A percentile compares a stretch with the other conserved stretches of the same genome.
These are phyloP conservation scores for Cordyceps fumosorosea DNA, from an alignment of 2,329 filamentous ascomycete species.

Conservation along the genomic window DNA sequence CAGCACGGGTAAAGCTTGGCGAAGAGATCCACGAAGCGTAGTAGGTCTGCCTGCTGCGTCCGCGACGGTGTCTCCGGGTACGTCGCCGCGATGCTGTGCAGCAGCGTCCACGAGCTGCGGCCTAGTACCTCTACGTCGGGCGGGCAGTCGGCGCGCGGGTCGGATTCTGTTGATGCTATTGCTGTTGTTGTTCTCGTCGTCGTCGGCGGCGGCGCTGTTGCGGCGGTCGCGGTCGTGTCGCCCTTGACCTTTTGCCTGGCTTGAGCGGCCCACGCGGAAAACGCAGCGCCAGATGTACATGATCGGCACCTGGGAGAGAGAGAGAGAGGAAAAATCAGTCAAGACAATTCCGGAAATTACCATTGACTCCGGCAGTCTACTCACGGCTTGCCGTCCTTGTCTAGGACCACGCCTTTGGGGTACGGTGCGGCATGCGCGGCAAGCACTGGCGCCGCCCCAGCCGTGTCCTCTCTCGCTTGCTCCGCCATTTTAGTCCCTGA, in stretches of 20 bases:
- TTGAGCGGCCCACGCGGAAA: slow-evolving; percentile 54
- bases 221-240: slow-evolving; percentile 16
- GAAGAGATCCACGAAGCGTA: slow-evolving; percentile 72
- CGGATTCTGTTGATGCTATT: slow-evolving; percentile 18
- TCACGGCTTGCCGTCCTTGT: slow-evolving; percentile 79
- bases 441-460: slow-evolving; percentile 16
- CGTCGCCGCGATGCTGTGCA: slow-evolving; percentile 83
- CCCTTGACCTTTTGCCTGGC: slow-evolving; percentile 33
- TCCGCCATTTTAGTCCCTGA: slow-evolving; percentile 28
- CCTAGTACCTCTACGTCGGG: slow-evolving; percentile 85
- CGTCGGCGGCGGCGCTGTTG: not conserved
- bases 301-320: slow-evolving; percentile 54
- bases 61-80: slow-evolving; percentile 68
- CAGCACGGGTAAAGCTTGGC: slow-evolving; percentile 90
- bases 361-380: slow-evolving; percentile 28
- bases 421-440: slow-evolving; percentile 30
- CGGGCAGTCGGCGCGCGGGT: slow-evolving; percentile 61
- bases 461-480: slow-evolving; percentile 26
- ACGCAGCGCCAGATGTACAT: slow-evolving; percentile 52
- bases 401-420: slow-evolving; percentile 67
- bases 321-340: slow-evolving; percentile 15
- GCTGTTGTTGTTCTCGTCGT: not conserved
- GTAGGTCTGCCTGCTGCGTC: slow-evolving; percentile 67
- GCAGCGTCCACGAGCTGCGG: slow-evolving; percentile 83
- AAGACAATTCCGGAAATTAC: not conserved